These are phyloP conservation scores for Monosporascus cannonballus DNA, from an alignment of 2,329 filamentous ascomycete genomes.

Conservation along the genomic window DNA sequence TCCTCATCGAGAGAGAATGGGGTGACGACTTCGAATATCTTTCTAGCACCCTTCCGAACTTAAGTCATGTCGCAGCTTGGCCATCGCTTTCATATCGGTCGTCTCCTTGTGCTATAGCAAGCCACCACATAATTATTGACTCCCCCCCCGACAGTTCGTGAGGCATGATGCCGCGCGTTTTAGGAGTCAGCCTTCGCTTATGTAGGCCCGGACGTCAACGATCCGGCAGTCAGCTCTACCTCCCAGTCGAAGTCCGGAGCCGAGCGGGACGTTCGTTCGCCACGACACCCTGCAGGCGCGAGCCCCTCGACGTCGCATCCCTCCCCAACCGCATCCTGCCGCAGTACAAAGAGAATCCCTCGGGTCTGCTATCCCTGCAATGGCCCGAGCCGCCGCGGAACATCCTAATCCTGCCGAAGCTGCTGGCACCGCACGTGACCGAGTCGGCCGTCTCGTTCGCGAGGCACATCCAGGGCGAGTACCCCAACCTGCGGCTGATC, in stretches of 20 bases:
- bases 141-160: no score
- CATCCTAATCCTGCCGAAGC: slow-evolving; percentile 53
- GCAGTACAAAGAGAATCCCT: slow-evolving; percentile 54
- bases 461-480: slow-evolving; percentile 71
- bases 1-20: not conserved
- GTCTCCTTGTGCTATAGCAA: not conserved
- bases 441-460: slow-evolving; percentile 49
- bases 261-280: slow-evolving; percentile 39
- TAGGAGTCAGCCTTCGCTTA: not conserved
- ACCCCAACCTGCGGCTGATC: slow-evolving; percentile 74
- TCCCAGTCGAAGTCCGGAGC: not conserved
- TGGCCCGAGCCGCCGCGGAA: slow-evolving; percentile 51
- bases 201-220: not conserved
- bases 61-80: not conserved
- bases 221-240: not conserved
- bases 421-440: slow-evolving; percentile 47
- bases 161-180: not conserved
- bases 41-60: not conserved
- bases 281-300: slow-evolving; percentile 34
- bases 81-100: not conserved
- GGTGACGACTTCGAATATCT: slow-evolving; percentile 4
- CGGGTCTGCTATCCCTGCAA: slow-evolving; percentile 49
- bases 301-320: slow-evolving; percentile 43
- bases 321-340: slow-evolving; percentile 55
- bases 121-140: not conserved